Evolutionary conservation across 805 yeast species (phyloP).

Genomic region (Ogataea pini): DNA sequence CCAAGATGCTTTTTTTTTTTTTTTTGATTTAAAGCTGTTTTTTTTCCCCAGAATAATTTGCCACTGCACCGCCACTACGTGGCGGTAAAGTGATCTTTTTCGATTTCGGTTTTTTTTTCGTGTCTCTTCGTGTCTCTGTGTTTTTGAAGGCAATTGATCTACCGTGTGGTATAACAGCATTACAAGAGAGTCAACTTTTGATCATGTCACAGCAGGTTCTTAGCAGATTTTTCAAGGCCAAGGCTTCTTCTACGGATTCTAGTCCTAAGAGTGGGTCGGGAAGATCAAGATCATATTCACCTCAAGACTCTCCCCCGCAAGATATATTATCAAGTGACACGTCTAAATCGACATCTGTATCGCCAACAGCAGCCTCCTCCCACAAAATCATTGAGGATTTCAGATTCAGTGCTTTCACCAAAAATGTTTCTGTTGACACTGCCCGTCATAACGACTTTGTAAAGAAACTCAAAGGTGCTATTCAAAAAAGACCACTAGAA

Average conservation of each 20-base stretch:
- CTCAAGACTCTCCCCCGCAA: not conserved
- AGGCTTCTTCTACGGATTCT: not conserved
- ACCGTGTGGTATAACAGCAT: too few relatives aligned
- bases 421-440: not conserved
- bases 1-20: too few relatives aligned
- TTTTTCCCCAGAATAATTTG: not conserved
- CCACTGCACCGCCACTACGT: not conserved
- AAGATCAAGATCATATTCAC: not conserved
- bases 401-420: not conserved
- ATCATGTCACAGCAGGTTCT: conserved; percentile 27
- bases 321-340: not conserved
- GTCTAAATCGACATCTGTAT: not conserved
- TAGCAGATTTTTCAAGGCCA: conserved; percentile 25
- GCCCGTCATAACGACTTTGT: conserved; percentile 1
- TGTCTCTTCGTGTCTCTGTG: conserved; percentile 5
- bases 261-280: not conserved
- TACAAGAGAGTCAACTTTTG: too few relatives aligned
- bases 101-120: not conserved
- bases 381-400: not conserved
- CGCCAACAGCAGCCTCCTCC: not conserved
- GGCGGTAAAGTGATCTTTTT: not conserved
- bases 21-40: not conserved
- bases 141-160: not conserved
- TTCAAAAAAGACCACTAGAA: conserved; percentile 7
- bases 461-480: conserved; percentile 7